Percentiles rank a stretch among this genome's conserved stretches.
Conservation (phyloP, 345 rosid genomes). For the Crucihimalaya himalaica region DNA sequence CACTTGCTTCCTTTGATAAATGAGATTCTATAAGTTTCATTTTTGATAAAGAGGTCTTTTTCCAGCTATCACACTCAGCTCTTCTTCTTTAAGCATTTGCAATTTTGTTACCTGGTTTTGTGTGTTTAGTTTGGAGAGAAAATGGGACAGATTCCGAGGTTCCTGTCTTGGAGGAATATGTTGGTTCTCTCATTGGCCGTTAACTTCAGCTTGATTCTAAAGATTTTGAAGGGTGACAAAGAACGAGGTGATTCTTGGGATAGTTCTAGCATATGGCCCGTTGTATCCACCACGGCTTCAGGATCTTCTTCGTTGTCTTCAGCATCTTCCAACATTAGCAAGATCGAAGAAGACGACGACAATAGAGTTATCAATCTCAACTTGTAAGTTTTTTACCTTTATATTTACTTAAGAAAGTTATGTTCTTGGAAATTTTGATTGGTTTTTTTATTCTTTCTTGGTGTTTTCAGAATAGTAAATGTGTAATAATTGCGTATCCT, state of each 20-base stretch:
- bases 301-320: slow-evolving; percentile 26
- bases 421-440: not conserved
- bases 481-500: slow-evolving; percentile 29
- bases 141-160: slow-evolving; percentile 46
- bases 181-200: slow-evolving; percentile 68
- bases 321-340: slow-evolving; percentile 26
- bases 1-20: not conserved
- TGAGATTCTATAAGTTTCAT: not conserved
- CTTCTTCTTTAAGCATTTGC: slow-evolving; percentile 8
- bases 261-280: slow-evolving; percentile 7
- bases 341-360: slow-evolving; percentile 40
- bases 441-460: not conserved
- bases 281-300: slow-evolving; percentile 15
- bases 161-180: slow-evolving; percentile 58
- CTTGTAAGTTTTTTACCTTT: slow-evolving; percentile 52
- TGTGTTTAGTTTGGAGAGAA: slow-evolving; percentile 15
- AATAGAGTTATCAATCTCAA: slow-evolving; percentile 58
- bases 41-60: not conserved
- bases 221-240: slow-evolving; percentile 38
- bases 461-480: slow-evolving; percentile 6
- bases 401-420: not conserved
- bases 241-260: slow-evolving; percentile 24
- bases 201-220: slow-evolving; percentile 63
- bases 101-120: not conserved
- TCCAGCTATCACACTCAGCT: slow-evolving; percentile 27